Conservation (phyloP, 176 grass and related monocot species). For the Alloteropsis semialata region DNA sequence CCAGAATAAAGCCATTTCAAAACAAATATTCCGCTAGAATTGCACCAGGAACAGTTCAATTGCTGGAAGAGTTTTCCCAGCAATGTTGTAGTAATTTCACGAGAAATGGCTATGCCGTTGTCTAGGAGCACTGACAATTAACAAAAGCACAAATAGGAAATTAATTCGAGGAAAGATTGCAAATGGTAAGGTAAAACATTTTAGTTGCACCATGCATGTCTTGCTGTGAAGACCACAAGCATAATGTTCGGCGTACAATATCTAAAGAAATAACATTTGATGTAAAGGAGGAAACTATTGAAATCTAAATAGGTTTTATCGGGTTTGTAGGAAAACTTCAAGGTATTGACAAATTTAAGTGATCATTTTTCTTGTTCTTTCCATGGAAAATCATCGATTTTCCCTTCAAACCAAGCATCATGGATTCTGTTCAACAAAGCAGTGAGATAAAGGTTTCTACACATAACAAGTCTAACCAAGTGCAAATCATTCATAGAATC, state of each 20-base stretch:
- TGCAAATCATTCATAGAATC: neutral
- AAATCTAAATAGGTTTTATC: neutral
- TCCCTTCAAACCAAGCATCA: neutral
- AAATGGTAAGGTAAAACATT: neutral
- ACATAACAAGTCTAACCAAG: neutral
- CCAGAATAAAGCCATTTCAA: neutral
- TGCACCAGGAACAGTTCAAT: neutral
- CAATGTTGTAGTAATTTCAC: neutral
- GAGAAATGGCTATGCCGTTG: neutral
- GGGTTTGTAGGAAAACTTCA: neutral
- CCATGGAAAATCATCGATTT: neutral
- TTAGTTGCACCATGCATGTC: neutral
- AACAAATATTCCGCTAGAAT: neutral
- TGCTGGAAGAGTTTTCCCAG: neutral
- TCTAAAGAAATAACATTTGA: neutral
- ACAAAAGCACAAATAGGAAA: neutral
- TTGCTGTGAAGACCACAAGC: neutral
- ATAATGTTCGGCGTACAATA: neutral
- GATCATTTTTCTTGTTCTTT: neutral
- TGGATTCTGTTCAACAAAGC: neutral
- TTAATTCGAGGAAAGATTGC: neutral
- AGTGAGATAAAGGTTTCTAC: neutral
- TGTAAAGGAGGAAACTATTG: neutral
- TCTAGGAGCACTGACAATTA: neutral
- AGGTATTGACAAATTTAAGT: neutral